A percentile compares a stretch with the other conserved stretches of the same genome.
Evolutionary conservation across 2,329 filamentous ascomycete species (phyloP).

Genomic region (Epichloe brachyelytri): DNA sequence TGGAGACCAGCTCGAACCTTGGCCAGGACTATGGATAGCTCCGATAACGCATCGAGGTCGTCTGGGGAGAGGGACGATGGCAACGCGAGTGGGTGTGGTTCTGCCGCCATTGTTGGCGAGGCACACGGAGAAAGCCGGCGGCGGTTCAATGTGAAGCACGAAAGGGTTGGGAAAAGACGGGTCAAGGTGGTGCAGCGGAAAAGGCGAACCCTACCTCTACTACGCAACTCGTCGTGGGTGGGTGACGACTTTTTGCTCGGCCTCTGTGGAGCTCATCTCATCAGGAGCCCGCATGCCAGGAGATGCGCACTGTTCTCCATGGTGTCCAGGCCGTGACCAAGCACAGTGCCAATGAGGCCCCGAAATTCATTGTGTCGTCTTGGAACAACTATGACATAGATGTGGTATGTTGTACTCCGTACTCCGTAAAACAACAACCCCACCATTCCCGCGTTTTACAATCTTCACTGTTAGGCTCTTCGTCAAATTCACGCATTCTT

Average conservation of each 20-base stretch:
- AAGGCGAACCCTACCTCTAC: background rate
- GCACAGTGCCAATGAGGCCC: constrained; percentile 2
- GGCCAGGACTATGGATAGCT: constrained; percentile 64
- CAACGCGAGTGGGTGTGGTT: constrained; percentile 33
- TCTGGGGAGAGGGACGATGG: constrained; percentile 62
- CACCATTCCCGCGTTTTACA: constrained; percentile 1
- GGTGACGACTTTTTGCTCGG: no score
- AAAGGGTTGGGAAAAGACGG: background rate
- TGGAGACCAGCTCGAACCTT: constrained; percentile 48
- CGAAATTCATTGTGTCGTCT: background rate
- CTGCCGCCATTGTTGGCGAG: constrained; percentile 16
- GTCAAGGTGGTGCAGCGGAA: background rate
- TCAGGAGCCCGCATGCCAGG: no score
- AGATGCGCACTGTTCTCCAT: background rate
- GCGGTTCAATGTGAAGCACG: background rate
- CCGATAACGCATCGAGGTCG: constrained; percentile 73
- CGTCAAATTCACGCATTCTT: constrained; percentile 5
- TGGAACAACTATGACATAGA: background rate
- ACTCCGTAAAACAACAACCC: constrained; percentile 3
- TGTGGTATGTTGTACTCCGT: background rate
- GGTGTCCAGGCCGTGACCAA: accelerated
- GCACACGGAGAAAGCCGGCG: background rate
- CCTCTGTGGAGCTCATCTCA: no score
- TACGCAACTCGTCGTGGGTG: no score
- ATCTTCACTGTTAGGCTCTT: background rate